A percentile compares a stretch with the other conserved stretches of the same genome.
Evolutionary conservation across 2,329 filamentous ascomycete species (phyloP).

Genomic region (Chalara sp.): DNA sequence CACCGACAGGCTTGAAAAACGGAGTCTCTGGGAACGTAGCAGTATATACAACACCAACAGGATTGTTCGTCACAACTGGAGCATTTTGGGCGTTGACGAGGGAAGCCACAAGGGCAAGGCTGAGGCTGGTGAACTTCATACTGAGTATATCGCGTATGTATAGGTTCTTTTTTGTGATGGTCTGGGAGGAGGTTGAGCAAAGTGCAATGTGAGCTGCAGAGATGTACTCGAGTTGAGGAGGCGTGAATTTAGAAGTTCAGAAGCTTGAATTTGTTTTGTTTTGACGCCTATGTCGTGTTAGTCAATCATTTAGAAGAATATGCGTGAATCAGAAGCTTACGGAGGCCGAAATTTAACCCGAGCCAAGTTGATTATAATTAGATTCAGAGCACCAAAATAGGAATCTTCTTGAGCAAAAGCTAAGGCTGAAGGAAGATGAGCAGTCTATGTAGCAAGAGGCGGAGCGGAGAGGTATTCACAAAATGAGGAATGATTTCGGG

Average conservation of each 20-base stretch:
- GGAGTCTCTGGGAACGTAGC: constrained; percentile 42
- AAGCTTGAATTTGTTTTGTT: too few species aligned
- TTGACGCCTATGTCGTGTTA: background rate
- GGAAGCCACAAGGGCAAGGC: background rate
- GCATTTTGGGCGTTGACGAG: constrained; percentile 35
- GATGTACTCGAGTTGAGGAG: background rate
- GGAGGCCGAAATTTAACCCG: background rate
- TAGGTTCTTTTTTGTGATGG: too few species aligned
- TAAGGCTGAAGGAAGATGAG: background rate
- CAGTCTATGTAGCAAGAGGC: background rate
- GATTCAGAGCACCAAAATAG: too few species aligned
- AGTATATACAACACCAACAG: constrained; percentile 43
- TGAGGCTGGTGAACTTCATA: constrained; percentile 3
- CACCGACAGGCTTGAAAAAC: constrained; percentile 41
- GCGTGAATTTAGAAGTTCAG: background rate
- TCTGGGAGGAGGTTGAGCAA: background rate
- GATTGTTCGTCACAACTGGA: constrained; percentile 47
- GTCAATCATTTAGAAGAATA: background rate
- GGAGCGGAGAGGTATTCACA: background rate
- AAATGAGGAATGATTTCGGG: too few species aligned
- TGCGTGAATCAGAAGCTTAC: background rate
- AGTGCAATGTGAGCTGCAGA: background rate
- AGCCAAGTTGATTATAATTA: too few species aligned
- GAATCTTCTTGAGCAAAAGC: background rate
- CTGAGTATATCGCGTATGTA: background rate